Evolutionary conservation across 106 monocot genomes (phyloP).

Genomic region (Alisma plantagoaquatica): DNA sequence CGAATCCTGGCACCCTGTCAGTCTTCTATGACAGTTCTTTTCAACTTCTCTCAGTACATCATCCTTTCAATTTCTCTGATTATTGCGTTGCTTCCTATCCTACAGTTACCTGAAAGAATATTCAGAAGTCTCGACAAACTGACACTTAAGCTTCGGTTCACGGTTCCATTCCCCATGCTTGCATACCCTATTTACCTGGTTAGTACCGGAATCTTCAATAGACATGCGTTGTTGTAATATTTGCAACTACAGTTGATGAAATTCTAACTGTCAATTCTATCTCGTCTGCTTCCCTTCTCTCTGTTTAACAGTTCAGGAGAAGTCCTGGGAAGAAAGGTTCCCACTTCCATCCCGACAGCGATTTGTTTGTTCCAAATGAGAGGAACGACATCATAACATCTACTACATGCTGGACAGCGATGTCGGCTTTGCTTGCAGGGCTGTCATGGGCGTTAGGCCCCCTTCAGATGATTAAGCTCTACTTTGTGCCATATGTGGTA

Average conservation of each 20-base stretch:
- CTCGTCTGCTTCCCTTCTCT: neutral
- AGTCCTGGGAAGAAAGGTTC: slow-evolving; percentile 78
- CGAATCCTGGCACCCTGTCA: slow-evolving; percentile 14
- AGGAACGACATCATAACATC: slow-evolving; percentile 59
- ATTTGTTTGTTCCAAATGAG: slow-evolving; percentile 58
- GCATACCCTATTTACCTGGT: slow-evolving; percentile 20
- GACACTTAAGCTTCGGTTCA: slow-evolving; percentile 9
- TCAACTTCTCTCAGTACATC: too few species aligned
- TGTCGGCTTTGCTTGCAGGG: slow-evolving; percentile 35
- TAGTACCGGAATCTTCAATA: neutral
- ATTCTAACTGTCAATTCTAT: neutral
- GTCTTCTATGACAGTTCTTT: neutral
- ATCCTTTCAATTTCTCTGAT: neutral
- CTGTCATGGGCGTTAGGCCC: slow-evolving; percentile 41
- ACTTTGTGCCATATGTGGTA: slow-evolving; percentile 44
- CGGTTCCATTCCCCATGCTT: slow-evolving; percentile 16
- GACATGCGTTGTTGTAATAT: neutral
- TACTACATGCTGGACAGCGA: slow-evolving; percentile 49
- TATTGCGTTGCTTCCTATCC: neutral
- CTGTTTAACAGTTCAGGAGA: slow-evolving; percentile 33
- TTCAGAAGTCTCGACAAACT: slow-evolving; percentile 8
- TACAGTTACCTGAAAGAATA: slow-evolving; percentile 5
- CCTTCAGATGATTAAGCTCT: slow-evolving; percentile 52
- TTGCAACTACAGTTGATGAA: neutral
- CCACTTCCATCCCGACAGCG: slow-evolving; percentile 53